These are phyloP conservation scores for Orychophragmus violaceus DNA, from an alignment of 345 rosid genomes.

Conservation along the genomic window DNA sequence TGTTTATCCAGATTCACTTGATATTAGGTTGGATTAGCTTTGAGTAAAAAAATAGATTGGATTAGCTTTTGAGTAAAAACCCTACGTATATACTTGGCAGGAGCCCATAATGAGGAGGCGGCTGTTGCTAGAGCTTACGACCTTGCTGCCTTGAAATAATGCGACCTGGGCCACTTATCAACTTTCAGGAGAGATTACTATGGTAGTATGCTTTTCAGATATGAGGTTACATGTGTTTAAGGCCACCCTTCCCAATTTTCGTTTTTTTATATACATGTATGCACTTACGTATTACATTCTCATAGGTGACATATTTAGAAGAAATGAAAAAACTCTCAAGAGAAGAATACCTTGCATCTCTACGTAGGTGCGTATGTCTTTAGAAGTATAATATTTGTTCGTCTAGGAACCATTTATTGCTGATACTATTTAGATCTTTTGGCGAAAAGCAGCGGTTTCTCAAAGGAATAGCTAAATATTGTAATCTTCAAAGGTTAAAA, in stretches of 20 bases:
- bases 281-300: slow-evolving; percentile 15
- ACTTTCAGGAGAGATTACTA: slow-evolving; percentile 51
- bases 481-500: too few relatives aligned
- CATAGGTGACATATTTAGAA: slow-evolving; percentile 86
- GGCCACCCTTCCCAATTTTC: too few relatives aligned
- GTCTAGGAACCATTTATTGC: too few relatives aligned
- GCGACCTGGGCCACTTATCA: slow-evolving; percentile 98
- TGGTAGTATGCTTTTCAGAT: neutral
- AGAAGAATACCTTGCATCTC: slow-evolving; percentile 91
- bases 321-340: slow-evolving; percentile 96
- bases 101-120: slow-evolving; percentile 98
- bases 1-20: neutral
- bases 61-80: too few relatives aligned
- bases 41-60: slow-evolving; percentile 12
- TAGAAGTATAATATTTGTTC: too few relatives aligned
- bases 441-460: too few relatives aligned
- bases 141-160: slow-evolving; percentile 92
- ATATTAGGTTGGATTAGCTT: neutral
- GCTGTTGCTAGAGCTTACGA: slow-evolving; percentile 99
- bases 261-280: too few relatives aligned
- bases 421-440: too few relatives aligned
- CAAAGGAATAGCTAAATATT: too few relatives aligned
- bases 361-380: too few relatives aligned
- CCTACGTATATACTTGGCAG: slow-evolving; percentile 38
- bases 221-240: neutral